Percentiles rank a stretch among this genome's conserved stretches.
phyloP scores from a whole-genome alignment of 1,284 basidiomycete genomes.

The Neonothopanus nambi region DNA sequence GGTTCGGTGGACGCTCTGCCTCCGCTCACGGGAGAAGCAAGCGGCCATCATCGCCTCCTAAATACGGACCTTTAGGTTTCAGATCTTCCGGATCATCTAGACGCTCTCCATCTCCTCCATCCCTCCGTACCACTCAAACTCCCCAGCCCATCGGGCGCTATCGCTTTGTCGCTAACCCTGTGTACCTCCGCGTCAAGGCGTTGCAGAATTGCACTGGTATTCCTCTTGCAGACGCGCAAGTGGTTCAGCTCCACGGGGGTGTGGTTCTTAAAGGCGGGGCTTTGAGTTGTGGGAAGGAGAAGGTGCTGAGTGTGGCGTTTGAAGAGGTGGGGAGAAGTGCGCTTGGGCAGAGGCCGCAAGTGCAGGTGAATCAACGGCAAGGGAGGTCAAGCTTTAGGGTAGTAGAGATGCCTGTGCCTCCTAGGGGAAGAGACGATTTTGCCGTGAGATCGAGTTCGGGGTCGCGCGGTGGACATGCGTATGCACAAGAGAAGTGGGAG shows the following conservation, averaged over 20 bases:
- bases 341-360: conserved; percentile 32
- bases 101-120: background rate
- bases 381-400: background rate
- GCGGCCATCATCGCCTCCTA: conserved; percentile 7
- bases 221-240: conserved; percentile 3
- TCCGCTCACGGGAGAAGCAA: conserved; percentile 1
- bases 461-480: background rate
- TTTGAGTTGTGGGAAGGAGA: conserved; percentile 55
- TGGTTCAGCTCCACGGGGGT: conserved; percentile 1
- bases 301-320: conserved; percentile 55
- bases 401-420: background rate
- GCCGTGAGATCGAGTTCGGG: background rate
- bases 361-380: background rate
- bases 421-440: background rate
- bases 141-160: conserved; percentile 34
- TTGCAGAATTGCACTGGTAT: conserved; percentile 55
- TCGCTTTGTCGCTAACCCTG: conserved; percentile 60
- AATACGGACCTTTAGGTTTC: conserved; percentile 9
- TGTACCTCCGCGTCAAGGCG: conserved; percentile 55
- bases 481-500: conserved; percentile 3
- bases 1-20: background rate
- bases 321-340: conserved; percentile 57
- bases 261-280: conserved; percentile 42
- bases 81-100: background rate
- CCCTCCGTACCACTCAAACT: conserved; percentile 21